These are phyloP conservation scores for Trichoderma endophyticum DNA, from an alignment of 2,329 filamentous ascomycete species.

Conservation along the genomic window DNA sequence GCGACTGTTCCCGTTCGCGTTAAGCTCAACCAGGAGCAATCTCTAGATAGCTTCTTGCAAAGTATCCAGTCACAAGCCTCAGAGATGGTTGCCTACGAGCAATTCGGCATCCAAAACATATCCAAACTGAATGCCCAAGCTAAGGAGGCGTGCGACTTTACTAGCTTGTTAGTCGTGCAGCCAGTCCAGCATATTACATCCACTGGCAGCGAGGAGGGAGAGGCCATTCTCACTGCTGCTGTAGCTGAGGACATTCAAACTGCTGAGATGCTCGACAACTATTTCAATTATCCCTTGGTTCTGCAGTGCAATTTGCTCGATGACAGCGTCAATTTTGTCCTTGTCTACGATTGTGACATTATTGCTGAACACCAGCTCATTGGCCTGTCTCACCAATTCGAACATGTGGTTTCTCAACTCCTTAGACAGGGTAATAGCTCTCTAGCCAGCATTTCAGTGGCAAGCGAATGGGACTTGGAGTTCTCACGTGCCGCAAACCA, in stretches of 20 bases:
- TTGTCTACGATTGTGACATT: slow-evolving; percentile 15
- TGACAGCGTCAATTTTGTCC: neutral
- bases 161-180: slow-evolving; percentile 23
- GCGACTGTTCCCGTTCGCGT: slow-evolving; percentile 18
- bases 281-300: slow-evolving; percentile 18
- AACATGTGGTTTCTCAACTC: slow-evolving; percentile 3
- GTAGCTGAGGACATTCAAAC: neutral
- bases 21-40: slow-evolving; percentile 1
- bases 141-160: slow-evolving; percentile 23
- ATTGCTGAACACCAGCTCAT: slow-evolving; percentile 7
- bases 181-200: slow-evolving; percentile 17
- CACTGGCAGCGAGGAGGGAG: neutral
- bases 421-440: neutral
- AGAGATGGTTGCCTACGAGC: slow-evolving; percentile 23
- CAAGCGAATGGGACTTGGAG: slow-evolving; percentile 14
- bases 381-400: slow-evolving; percentile 10
- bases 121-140: slow-evolving; percentile 18
- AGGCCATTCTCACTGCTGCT: neutral
- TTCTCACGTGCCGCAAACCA: neutral
- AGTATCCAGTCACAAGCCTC: slow-evolving; percentile 19
- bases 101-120: slow-evolving; percentile 26
- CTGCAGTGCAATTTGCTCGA: slow-evolving; percentile 8
- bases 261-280: slow-evolving; percentile 12
- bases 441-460: slow-evolving; percentile 5
- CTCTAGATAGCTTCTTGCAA: slow-evolving; percentile 12